Base-by-base conservation (phyloP, 2,329 filamentous ascomycete species). In the Niveomyces coronatus region DNA sequence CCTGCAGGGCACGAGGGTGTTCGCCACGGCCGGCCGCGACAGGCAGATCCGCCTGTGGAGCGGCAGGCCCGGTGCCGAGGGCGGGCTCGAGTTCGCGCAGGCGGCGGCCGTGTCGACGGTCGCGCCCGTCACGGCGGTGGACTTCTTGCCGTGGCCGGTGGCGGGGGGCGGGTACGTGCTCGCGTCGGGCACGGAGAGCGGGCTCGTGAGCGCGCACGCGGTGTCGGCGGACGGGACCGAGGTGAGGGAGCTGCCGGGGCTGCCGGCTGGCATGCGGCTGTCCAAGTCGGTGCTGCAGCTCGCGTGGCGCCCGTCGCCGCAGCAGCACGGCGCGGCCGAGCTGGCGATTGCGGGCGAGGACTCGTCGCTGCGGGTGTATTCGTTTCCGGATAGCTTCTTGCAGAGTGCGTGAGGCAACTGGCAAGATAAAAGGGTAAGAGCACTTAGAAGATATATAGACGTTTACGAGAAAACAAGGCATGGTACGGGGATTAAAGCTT, bases 1-100 rank as follows among this genome's bases (percentile, higher is more conserved):
- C 4, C 19, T 68, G 57, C 13, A 53, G 6, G 47, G 52, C 2
- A 56, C 29, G 37, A 51, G 60, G 9, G 53, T 70, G 9, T 98
- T 98, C 58, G 82, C 83, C 10, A 98, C 91, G 0, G 89, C 88
- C 1, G 86, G 88, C 3, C 72, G 91, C 49, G 91, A 98, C 59
- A 96, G 93, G 63, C 71, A 70, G 18, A 79, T 94, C 26, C 84
- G 83, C 53, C 53, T 88, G 30, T 89, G 85, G 85, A 43, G 53
- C 1, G 52, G 51, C 11, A 60, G 56, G 42, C 31, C 49, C 28
- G 47, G 49, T 24, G 59, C 51, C 43, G 55, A 49, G 8, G 48
- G 47, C n/a, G 53, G 50, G 14, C 41, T 53, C 16, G 55, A 57
- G 14, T 77, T 82, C 44, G 53, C 59, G 9, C 73, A 76, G 44